Base-by-base conservation (phyloP, 2,329 filamentous ascomycete genomes). In the Berkeleyomyces basicola region DNA sequence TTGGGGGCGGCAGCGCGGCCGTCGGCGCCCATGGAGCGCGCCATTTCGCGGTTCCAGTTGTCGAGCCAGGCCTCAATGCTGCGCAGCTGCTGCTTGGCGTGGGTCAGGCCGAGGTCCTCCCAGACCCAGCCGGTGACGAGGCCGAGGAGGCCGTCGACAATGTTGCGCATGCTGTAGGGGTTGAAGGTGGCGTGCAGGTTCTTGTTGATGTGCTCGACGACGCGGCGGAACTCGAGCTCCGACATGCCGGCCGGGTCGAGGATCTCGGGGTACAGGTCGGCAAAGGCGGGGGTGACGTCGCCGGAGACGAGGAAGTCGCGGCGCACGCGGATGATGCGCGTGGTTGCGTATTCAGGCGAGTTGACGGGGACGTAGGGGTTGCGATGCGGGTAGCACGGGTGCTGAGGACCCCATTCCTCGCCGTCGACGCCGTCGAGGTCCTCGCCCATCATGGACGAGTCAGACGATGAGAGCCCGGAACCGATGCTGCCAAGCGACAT, bases 251-350 rank as follows among this genome's bases (percentile, higher is more conserved):
- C 83, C 0, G 90, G 89, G 67, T 96, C 91, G 6, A 99, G 78
- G 64, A 99, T 95, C 71, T 99, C 93, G 0, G 93, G 93, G 69
- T 99, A 99, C 2, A 96, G 78, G 69, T 97, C 96, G 14, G 89
- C 93, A 71, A 95, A 97, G 0, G 91, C 90, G 0, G 93, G 93
- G 1, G 91, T 92, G 37, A 96, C 76, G 72, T 99, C 93, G 43
- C 92, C 93, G 65, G 85, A 82, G 39, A 91, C 74, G 74, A 97
- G 85, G 88, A 91, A 99, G 73, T 99, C 93, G 49, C 93, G 82
- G 64, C 86, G 85, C 66, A 99, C 86, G 14, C 93, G 86, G 69
- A 99, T 96, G 67, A 99, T 88, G 63, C 92, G 86, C 1, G 93
- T 99, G 5, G 79, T 83, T 55, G 79, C 74, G 70, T 89, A 89